These are phyloP conservation scores for Metrosideros polymorpha DNA, from an alignment of 441 rosid species.

Conservation along the genomic window DNA sequence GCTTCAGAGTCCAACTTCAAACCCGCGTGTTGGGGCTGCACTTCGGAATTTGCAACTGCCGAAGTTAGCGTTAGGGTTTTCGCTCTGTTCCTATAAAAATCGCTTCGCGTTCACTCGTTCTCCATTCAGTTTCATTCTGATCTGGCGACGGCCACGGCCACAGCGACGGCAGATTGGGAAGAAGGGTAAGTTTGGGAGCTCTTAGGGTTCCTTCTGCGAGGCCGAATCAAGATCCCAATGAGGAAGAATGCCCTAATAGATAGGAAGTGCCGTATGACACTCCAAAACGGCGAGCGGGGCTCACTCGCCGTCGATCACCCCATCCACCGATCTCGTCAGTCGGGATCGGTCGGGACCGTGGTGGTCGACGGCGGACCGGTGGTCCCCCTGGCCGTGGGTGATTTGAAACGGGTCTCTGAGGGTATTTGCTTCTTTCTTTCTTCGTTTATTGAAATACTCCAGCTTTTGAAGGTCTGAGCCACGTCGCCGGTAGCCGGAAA, in stretches of 20 bases:
- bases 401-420: constrained; percentile 76
- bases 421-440: neutral
- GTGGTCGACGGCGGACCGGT: neutral
- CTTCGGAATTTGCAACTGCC: accelerated
- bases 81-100: neutral
- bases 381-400: constrained; percentile 27
- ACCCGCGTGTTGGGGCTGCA: neutral
- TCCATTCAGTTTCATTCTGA: neutral
- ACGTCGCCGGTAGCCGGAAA: constrained; percentile 51
- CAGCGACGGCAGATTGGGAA: neutral
- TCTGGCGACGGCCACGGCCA: neutral
- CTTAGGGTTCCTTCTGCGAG: neutral
- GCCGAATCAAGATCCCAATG: constrained; percentile 18
- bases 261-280: constrained; percentile 93
- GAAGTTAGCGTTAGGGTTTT: neutral
- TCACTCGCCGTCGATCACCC: neutral
- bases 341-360: constrained; percentile 19
- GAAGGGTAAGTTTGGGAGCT: neutral
- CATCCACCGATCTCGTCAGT: constrained; percentile 14
- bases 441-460: neutral
- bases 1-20: neutral
- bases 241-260: constrained; percentile 51
- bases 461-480: constrained; percentile 33
- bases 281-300: constrained; percentile 24
- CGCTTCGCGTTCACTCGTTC: neutral